These are phyloP conservation scores for Nitzschia palea DNA, from an alignment of 108 stramenopile species.

Conservation along the genomic window DNA sequence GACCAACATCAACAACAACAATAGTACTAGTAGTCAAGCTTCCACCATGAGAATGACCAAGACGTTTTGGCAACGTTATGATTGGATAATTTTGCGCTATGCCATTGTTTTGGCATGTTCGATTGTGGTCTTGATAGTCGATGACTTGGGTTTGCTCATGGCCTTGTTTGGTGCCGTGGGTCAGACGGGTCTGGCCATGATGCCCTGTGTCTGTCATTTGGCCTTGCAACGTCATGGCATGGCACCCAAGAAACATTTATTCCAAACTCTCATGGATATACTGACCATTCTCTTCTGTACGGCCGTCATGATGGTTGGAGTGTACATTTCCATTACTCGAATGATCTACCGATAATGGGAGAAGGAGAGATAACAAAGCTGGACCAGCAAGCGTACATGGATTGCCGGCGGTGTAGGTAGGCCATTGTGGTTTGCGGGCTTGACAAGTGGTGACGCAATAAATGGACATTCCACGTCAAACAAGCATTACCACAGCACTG, in stretches of 20 bases:
- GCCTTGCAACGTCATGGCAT: conserved; percentile 19
- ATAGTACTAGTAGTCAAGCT: not conserved
- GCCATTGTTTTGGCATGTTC: conserved; percentile 30
- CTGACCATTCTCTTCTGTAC: conserved; percentile 1
- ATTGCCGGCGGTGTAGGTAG: too few species aligned
- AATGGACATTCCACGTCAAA: too few species aligned
- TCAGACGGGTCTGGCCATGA: conserved; percentile 39
- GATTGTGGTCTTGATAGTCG: conserved; percentile 28
- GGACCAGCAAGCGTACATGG: too few species aligned
- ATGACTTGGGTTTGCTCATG: conserved; percentile 36
- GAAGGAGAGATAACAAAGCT: too few species aligned
- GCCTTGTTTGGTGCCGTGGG: conserved; percentile 44
- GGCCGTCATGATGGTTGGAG: conserved; percentile 9
- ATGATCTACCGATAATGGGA: too few species aligned
- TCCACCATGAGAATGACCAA: too few species aligned
- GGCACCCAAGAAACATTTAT: not conserved
- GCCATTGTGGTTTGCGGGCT: too few species aligned
- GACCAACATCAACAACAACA: not conserved
- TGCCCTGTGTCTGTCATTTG: conserved; percentile 37
- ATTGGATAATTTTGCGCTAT: conserved; percentile 38
- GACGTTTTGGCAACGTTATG: not conserved
- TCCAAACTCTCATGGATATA: not conserved
- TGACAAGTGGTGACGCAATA: too few species aligned
- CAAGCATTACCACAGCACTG: too few species aligned
- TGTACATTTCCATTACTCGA: conserved; percentile 6